Percentiles rank a stretch among this genome's conserved stretches.
Conservation (phyloP, 805 yeast species). For the Teunomyces aglyptinius region DNA sequence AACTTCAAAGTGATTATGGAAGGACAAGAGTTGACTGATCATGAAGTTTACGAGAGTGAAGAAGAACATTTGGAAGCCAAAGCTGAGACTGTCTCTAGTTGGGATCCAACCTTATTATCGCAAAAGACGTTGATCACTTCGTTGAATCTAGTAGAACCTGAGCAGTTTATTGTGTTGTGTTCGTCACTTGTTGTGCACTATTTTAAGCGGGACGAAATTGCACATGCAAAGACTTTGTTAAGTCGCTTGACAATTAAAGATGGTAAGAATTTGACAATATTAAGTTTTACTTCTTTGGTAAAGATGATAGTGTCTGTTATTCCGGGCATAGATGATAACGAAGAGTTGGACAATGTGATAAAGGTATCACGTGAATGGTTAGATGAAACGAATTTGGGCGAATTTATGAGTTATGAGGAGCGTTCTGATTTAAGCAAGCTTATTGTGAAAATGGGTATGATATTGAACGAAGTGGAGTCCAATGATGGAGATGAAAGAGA, state of each 20-base stretch:
- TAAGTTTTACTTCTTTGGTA: constrained; percentile 33
- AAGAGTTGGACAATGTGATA: constrained; percentile 26
- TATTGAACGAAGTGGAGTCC: constrained; percentile 26
- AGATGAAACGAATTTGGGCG: constrained; percentile 18
- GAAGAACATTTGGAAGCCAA: constrained; percentile 7
- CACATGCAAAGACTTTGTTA: constrained; percentile 21
- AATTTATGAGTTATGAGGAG: constrained; percentile 19
- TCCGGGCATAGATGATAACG: constrained; percentile 19
- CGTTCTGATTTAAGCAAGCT: constrained; percentile 28
- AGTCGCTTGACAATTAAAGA: constrained; percentile 20
- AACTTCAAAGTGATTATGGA: constrained; percentile 19
- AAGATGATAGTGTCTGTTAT: constrained; percentile 18
- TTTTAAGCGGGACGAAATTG: constrained; percentile 15
- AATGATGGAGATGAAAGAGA: constrained; percentile 3
- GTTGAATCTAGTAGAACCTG: constrained; percentile 32
- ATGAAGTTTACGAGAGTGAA: constrained; percentile 15
- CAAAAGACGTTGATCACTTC: constrained; percentile 27
- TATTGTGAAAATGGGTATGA: constrained; percentile 32
- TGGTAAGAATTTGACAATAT: constrained; percentile 21
- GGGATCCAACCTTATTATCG: constrained; percentile 1
- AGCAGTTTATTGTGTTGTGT: constrained; percentile 31
- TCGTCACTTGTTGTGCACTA: constrained; percentile 26
- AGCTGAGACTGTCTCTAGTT: not conserved
- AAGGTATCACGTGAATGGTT: constrained; percentile 30
- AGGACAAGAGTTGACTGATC: constrained; percentile 34